Evolutionary conservation across 2,329 filamentous ascomycete species (phyloP).

Genomic region (Neonectria coccinea): DNA sequence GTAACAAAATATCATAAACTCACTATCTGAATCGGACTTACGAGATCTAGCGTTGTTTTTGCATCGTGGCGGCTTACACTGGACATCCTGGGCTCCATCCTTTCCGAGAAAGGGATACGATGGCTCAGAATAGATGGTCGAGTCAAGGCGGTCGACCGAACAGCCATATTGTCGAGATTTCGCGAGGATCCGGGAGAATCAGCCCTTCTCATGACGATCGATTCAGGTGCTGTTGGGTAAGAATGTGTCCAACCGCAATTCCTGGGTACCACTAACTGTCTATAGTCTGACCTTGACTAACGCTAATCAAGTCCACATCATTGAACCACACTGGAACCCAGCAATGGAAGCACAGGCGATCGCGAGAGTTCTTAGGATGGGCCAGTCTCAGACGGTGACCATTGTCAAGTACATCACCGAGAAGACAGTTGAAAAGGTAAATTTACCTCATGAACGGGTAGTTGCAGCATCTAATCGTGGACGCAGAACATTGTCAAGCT

Average conservation of each 20-base stretch:
- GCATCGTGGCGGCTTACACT: neutral
- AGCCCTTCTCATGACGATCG: neutral
- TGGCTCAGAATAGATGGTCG: neutral
- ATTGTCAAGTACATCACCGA: slow-evolving; percentile 4
- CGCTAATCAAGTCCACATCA: neutral
- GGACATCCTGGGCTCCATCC: neutral
- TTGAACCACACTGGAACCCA: slow-evolving; percentile 1
- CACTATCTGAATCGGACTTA: neutral
- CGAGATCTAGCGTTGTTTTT: neutral
- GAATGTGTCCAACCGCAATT: neutral
- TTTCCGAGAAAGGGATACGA: neutral
- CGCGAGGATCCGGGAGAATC: neutral
- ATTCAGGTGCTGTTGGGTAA: slow-evolving; percentile 9
- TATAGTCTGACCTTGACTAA: neutral
- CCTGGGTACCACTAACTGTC: neutral
- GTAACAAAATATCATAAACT: neutral
- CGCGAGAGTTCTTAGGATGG: slow-evolving; percentile 3
- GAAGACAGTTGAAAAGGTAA: slow-evolving; percentile 1
- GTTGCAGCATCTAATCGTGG: neutral
- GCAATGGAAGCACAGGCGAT: slow-evolving; percentile 5
- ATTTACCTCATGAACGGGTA: too few species aligned
- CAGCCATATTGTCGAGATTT: neutral
- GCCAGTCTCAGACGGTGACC: slow-evolving; percentile 1
- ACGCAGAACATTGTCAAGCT: slow-evolving; percentile 1
- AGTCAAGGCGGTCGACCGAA: neutral